These are phyloP conservation scores for Cucurbitaria berberidis DNA, from an alignment of 2,329 filamentous ascomycete species.

Conservation along the genomic window DNA sequence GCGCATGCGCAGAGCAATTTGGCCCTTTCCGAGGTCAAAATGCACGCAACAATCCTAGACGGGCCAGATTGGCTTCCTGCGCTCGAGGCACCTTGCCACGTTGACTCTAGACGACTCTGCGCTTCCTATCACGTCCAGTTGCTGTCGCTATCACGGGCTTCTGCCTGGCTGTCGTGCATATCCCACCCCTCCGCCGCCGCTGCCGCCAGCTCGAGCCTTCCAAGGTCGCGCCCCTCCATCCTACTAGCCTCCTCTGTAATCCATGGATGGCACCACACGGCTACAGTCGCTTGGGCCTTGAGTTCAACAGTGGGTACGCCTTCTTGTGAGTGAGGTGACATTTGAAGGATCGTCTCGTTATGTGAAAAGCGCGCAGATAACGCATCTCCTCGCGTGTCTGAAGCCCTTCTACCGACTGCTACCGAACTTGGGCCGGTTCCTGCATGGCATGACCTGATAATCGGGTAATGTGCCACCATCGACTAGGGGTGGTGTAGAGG, in stretches of 20 bases:
- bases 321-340: no score
- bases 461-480: constrained; percentile 8
- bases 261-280: constrained; percentile 27
- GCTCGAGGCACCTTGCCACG: constrained; percentile 21
- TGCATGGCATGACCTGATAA: constrained; percentile 19
- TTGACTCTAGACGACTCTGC: constrained; percentile 17
- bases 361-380: no score
- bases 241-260: constrained; percentile 25
- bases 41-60: constrained; percentile 18
- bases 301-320: no score
- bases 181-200: constrained; percentile 25
- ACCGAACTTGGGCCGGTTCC: constrained; percentile 9
- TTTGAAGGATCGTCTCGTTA: no score
- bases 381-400: neutral
- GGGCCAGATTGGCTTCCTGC: constrained; percentile 12
- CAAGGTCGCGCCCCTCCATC: constrained; percentile 12
- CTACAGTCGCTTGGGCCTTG: neutral
- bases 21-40: constrained; percentile 31
- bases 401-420: neutral
- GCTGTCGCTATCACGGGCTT: neutral
- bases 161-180: constrained; percentile 10
- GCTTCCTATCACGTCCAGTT: constrained; percentile 6
- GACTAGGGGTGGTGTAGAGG: neutral
- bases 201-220: constrained; percentile 24
- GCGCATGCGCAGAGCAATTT: no score